Evolutionary conservation across 495 filamentous ascomycete genomes (phyloP).

Genomic region (Saxispiralis lemnorum): DNA sequence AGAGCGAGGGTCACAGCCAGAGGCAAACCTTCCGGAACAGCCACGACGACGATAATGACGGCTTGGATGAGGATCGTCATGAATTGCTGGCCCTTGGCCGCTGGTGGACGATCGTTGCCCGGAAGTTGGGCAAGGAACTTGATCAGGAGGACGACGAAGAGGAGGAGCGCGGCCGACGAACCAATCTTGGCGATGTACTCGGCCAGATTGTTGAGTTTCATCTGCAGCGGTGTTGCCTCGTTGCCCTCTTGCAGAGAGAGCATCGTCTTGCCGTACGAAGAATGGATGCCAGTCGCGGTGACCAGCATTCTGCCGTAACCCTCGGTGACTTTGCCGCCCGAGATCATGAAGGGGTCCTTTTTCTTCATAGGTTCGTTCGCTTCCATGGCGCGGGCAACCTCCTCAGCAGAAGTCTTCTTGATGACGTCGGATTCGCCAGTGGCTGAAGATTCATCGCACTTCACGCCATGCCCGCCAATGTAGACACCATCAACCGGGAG

Average conservation of each 20-base stretch:
- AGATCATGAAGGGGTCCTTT: constrained; percentile 86
- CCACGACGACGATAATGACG: constrained; percentile 88
- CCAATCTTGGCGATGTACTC: constrained; percentile 91
- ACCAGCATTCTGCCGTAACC: constrained; percentile 75
- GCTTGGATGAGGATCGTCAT: constrained; percentile 87
- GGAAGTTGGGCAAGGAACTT: constrained; percentile 59
- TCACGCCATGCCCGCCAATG: constrained; percentile 32
- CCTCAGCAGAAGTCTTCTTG: constrained; percentile 48
- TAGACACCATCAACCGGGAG: constrained; percentile 31
- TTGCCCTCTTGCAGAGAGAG: constrained; percentile 81
- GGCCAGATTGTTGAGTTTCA: constrained; percentile 76
- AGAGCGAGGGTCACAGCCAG: constrained; percentile 84
- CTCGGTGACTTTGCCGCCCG: constrained; percentile 81
- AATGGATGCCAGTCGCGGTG: constrained; percentile 74
- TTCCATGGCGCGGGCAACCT: constrained; percentile 67
- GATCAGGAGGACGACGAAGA: constrained; percentile 88
- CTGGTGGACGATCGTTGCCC: constrained; percentile 34
- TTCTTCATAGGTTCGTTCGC: constrained; percentile 58
- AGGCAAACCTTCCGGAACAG: constrained; percentile 83
- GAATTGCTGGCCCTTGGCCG: constrained; percentile 71
- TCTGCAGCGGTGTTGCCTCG: constrained; percentile 86
- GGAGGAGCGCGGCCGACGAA: constrained; percentile 59
- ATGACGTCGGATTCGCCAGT: constrained; percentile 54
- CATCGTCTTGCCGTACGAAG: constrained; percentile 79
- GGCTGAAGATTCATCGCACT: constrained; percentile 53